Base-by-base conservation (phyloP, 2,329 filamentous ascomycete genomes). In the Atkinsonella texensis region DNA sequence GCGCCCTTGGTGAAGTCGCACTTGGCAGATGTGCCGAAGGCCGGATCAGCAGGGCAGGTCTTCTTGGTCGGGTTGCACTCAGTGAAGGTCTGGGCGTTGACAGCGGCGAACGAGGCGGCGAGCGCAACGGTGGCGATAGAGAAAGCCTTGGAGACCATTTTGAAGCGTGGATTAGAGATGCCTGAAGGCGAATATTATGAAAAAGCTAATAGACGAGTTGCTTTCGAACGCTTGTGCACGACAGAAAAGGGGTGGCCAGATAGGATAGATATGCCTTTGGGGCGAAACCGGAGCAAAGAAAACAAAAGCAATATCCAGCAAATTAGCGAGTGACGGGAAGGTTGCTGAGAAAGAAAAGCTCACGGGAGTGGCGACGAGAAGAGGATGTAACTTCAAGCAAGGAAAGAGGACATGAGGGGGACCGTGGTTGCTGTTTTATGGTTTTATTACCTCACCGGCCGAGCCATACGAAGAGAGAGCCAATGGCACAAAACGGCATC, bases 1-100 rank as follows among this genome's bases (percentile, higher is more conserved):
- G 72, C 65, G 52, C 87, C 87, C 66, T 84, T 74, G 54, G 81
- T 85, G 72, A 95, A 93, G 73, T 95, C 88, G 64, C 90, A 82
- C 53, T 60, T 58, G 49, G 70, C 59, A 20, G 54, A 55, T 42
- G 66, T 81, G 49, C 87, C 89, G 13, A 96, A 75, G 11, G 90
- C 91, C 56, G 85, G 77, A 65, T 95, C 77, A 53, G 84, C 67
- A 48, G 86, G 80, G 71, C 91, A 97, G 35, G 63, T 68, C 66
- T 73, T 70, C 69, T 79, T 66, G 50, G 70, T 67, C 48, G 78
- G 78, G 63, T 81, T 72, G 65, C 78, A 81, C 12, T 62, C 61
- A n/a, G 76, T 79, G 59, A 60, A 73, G 54, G 78, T 81, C 71
- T 81, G 78, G 51, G 75, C 77, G 54, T 73, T 68, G 53, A 71